Base-by-base conservation (phyloP, 129 eudicot species). In the Centrapalus pauciflorus region DNA sequence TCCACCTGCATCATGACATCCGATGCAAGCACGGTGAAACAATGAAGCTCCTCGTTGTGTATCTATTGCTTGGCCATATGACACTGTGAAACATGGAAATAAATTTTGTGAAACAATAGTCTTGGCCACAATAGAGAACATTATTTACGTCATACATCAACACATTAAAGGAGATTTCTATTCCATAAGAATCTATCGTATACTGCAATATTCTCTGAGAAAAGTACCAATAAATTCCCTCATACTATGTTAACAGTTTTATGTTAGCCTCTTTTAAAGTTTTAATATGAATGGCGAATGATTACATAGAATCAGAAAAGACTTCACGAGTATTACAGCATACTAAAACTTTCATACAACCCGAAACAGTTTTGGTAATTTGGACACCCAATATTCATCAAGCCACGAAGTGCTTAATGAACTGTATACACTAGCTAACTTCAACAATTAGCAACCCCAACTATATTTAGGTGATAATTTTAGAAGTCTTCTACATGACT, bases 1-100 rank as follows among this genome's bases (percentile, higher is more conserved):
- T 75, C 99, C 99, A 29, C 99, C 99, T 4, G 82, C 88, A 80
- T 70, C 95, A 77, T 93, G 99, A 68, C 99, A 93, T 67, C 96
- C 99, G n/a, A 93, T 89, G 89, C 99, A 93, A 64, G 99, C 71
- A 58, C 70, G 85, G 12, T 55, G 32, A 75, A 88, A 93, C 71
- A 88, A 75, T 2, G 85, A 76, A 52, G 89, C 96, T 74, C 91
- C 96, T 61, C 78, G 61, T 30, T 82, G 87, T 69, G 57, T 72
- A 40, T 88, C 90, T 13, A 85, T 54, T 52, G 77, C 74, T 48
- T 76, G 81, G 10, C 68, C 84, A 41, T 73, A 62, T 24, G 94
- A 80, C 27, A 55, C 96, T 89, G 75, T 32, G 8, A 27, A 68
- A 66, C 46, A 51, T 49, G 4, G 59, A 72, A 49, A 73, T 3